Conservation (phyloP, 768 basidiomycete species). For the Megacollybia marginata region DNA sequence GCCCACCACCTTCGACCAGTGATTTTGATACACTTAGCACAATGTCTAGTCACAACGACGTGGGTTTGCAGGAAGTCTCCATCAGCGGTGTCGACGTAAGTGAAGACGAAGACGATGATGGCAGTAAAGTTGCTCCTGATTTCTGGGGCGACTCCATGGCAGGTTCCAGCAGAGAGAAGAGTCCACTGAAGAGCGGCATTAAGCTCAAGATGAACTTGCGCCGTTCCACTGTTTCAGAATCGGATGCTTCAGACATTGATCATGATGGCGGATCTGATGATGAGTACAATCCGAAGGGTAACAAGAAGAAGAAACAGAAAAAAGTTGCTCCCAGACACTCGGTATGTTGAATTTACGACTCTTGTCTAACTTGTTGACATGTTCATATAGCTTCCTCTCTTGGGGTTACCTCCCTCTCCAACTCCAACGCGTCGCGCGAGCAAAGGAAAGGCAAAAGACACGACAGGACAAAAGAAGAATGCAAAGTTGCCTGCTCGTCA, state of each 20-base stretch:
- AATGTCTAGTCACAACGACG: neutral
- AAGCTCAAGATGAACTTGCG: neutral
- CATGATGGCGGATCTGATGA: neutral
- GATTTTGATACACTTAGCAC: conserved; percentile 7
- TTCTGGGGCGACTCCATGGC: conserved; percentile 31
- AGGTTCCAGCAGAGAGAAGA: neutral
- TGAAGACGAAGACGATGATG: conserved; percentile 27
- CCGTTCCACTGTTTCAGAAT: neutral
- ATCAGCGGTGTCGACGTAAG: conserved; percentile 2
- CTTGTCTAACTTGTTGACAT: too few species aligned
- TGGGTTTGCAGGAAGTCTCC: neutral
- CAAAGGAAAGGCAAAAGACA: conserved; percentile 4
- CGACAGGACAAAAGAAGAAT: conserved; percentile 12
- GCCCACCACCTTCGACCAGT: conserved; percentile 28
- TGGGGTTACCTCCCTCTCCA: neutral
- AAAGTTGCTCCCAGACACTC: too few species aligned
- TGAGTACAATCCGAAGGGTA: neutral
- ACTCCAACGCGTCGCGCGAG: neutral
- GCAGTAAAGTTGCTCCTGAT: conserved; percentile 32
- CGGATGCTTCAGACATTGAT: neutral
- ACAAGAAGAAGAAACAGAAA: neutral
- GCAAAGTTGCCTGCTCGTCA: conserved; percentile 4
- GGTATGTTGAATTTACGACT: too few species aligned
- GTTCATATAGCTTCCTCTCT: neutral
- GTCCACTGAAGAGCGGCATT: neutral